Conservation (phyloP, 2,329 filamentous ascomycete species). For the Pseudomassariella vexata region DNA sequence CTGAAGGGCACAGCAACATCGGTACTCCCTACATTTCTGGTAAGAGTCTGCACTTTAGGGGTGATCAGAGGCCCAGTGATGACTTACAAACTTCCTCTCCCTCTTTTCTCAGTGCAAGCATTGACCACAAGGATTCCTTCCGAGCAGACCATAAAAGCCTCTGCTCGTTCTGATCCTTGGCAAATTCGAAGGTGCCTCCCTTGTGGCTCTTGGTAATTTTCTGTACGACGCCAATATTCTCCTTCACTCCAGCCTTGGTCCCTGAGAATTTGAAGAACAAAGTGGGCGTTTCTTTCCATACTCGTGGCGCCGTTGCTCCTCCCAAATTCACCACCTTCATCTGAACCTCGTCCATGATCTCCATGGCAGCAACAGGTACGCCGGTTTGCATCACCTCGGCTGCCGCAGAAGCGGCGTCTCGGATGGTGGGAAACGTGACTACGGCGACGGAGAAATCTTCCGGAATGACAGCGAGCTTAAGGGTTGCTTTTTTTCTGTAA, state of each 20-base stretch:
- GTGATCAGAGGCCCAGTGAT: not conserved
- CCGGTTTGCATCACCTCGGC: slow-evolving; percentile 71
- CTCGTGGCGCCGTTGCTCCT: slow-evolving; percentile 60
- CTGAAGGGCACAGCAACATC: slow-evolving; percentile 81
- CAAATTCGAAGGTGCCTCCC: slow-evolving; percentile 69
- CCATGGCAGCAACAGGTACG: slow-evolving; percentile 70
- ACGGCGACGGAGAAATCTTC: slow-evolving; percentile 73
- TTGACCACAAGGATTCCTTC: slow-evolving; percentile 81
- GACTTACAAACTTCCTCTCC: slow-evolving; percentile 67
- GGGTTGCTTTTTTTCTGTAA: slow-evolving; percentile 49
- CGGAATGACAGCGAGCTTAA: slow-evolving; percentile 73
- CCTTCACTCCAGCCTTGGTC: slow-evolving; percentile 68
- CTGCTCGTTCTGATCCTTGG: slow-evolving; percentile 63
- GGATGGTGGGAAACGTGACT: slow-evolving; percentile 71
- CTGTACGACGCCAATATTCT: slow-evolving; percentile 67
- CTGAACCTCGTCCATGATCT: slow-evolving; percentile 85
- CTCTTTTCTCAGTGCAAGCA: slow-evolving; percentile 62
- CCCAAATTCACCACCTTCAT: slow-evolving; percentile 78
- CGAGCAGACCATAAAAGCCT: slow-evolving; percentile 73
- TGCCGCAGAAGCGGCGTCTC: slow-evolving; percentile 69
- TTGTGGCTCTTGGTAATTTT: slow-evolving; percentile 60
- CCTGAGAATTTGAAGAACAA: slow-evolving; percentile 85
- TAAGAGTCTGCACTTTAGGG: not conserved
- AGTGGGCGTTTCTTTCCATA: slow-evolving; percentile 72
- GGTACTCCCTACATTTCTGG: slow-evolving; percentile 56